Evolutionary conservation across 495 filamentous ascomycete species (phyloP).

Genomic region (Podospora didyma): DNA sequence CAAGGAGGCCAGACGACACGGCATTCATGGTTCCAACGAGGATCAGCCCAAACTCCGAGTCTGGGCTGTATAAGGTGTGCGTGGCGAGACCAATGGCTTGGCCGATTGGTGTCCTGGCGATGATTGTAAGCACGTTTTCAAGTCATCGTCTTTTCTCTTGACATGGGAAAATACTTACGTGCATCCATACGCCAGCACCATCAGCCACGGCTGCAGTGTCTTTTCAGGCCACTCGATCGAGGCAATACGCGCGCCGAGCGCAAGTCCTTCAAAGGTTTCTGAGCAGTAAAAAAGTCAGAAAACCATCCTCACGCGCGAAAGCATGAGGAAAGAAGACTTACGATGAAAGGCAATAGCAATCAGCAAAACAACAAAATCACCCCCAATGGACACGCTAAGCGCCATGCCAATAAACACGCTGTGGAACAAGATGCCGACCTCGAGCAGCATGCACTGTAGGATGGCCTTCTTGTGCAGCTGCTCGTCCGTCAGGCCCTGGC

Average conservation of each 20-base stretch:
- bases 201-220: constrained; percentile 72
- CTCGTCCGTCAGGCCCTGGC: constrained; percentile 30
- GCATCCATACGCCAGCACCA: constrained; percentile 86
- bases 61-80: constrained; percentile 78
- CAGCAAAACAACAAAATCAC: constrained; percentile 72
- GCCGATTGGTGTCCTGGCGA: constrained; percentile 77
- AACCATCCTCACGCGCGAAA: background rate
- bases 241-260: constrained; percentile 69
- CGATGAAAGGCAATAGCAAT: constrained; percentile 79
- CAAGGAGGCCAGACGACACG: constrained; percentile 73
- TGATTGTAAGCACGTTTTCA: background rate
- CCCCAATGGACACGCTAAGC: constrained; percentile 68
- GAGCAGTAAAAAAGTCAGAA: background rate
- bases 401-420: constrained; percentile 88
- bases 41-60: constrained; percentile 71
- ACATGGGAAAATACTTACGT: constrained; percentile 17
- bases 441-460: constrained; percentile 74
- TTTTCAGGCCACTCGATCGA: constrained; percentile 51
- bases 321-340: constrained; percentile 3
- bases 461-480: constrained; percentile 54
- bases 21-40: constrained; percentile 93
- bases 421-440: constrained; percentile 83
- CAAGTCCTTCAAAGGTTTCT: constrained; percentile 68
- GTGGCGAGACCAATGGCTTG: constrained; percentile 85
- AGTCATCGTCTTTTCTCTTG: background rate